These are phyloP conservation scores for Chaetomium cochliodes DNA, from an alignment of 495 filamentous ascomycete species.

Conservation along the genomic window DNA sequence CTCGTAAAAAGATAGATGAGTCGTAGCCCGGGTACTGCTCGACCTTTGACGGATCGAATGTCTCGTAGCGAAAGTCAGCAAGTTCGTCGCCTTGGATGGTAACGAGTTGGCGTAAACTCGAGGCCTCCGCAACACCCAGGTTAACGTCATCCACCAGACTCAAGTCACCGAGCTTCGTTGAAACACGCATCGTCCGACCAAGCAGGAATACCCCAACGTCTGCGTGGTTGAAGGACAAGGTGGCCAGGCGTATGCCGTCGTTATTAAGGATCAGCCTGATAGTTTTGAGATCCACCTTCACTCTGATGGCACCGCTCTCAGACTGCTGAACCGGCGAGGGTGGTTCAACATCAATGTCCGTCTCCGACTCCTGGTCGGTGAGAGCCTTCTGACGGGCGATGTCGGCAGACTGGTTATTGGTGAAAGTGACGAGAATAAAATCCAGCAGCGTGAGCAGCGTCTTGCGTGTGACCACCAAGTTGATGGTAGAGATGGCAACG, in stretches of 20 bases:
- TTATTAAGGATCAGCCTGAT: slow-evolving; percentile 97
- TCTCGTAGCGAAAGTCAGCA: slow-evolving; percentile 97
- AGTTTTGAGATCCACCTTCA: slow-evolving; percentile 90
- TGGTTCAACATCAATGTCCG: slow-evolving; percentile 40
- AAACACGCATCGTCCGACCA: slow-evolving; percentile 79
- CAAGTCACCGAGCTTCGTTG: slow-evolving; percentile 81
- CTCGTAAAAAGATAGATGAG: slow-evolving; percentile 80
- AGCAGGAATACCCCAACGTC: slow-evolving; percentile 87
- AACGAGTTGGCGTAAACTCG: slow-evolving; percentile 79
- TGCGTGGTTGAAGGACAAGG: slow-evolving; percentile 84
- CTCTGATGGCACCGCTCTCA: slow-evolving; percentile 52
- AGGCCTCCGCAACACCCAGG: slow-evolving; percentile 76
- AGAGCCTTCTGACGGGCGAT: slow-evolving; percentile 38
- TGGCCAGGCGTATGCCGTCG: slow-evolving; percentile 91
- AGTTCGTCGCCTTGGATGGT: slow-evolving; percentile 94
- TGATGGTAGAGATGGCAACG: slow-evolving; percentile 90
- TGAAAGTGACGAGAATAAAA: slow-evolving; percentile 93
- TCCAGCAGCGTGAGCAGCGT: slow-evolving; percentile 93
- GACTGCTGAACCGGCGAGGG: slow-evolving; percentile 34
- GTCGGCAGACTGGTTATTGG: slow-evolving; percentile 55
- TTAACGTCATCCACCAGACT: slow-evolving; percentile 92
- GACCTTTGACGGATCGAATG: slow-evolving; percentile 70
- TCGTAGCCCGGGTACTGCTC: slow-evolving; percentile 90
- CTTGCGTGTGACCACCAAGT: slow-evolving; percentile 87
- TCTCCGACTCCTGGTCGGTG: slow-evolving; percentile 39